A percentile compares a stretch with the other conserved stretches of the same genome.
Evolutionary conservation across 2,329 filamentous ascomycete species (phyloP).

Genomic region (Fusarium sp.): DNA sequence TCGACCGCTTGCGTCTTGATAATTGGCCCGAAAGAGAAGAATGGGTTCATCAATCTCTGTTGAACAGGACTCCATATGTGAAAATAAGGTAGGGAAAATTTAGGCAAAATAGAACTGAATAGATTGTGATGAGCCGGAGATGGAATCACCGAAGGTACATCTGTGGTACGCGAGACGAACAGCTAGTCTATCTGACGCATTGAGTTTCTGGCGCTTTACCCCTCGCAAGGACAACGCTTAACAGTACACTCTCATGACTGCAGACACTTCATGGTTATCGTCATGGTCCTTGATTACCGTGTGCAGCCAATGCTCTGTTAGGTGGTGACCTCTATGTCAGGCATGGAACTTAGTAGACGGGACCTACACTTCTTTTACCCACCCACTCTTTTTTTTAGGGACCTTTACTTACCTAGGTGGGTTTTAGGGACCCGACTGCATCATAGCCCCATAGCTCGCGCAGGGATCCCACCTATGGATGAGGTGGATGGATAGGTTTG

Average conservation of each 20-base stretch:
- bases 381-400: constrained; percentile 36
- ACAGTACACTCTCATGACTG: neutral
- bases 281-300: constrained; percentile 2
- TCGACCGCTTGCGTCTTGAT: constrained; percentile 29
- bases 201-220: neutral
- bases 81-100: constrained; percentile 25
- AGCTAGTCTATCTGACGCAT: neutral
- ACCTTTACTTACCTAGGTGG: constrained; percentile 14
- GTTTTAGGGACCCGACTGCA: constrained; percentile 38
- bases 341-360: constrained; percentile 23
- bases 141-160: constrained; percentile 16
- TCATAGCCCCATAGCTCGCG: constrained; percentile 50
- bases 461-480: constrained; percentile 27
- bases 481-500: constrained; percentile 29
- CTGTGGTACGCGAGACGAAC: neutral
- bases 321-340: constrained; percentile 12
- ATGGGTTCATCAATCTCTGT: constrained; percentile 12
- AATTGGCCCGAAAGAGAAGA: constrained; percentile 20
- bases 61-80: constrained; percentile 17
- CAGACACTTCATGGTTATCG: constrained; percentile 4
- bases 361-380: constrained; percentile 26
- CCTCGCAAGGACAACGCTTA: neutral
- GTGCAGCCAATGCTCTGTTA: constrained; percentile 6
- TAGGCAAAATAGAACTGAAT: constrained; percentile 12
- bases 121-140: constrained; percentile 11